A percentile compares a stretch with the other conserved stretches of the same genome.
These are phyloP conservation scores for Trichophyton benhamiae DNA, from an alignment of 2,329 filamentous ascomycete genomes.

Conservation along the genomic window DNA sequence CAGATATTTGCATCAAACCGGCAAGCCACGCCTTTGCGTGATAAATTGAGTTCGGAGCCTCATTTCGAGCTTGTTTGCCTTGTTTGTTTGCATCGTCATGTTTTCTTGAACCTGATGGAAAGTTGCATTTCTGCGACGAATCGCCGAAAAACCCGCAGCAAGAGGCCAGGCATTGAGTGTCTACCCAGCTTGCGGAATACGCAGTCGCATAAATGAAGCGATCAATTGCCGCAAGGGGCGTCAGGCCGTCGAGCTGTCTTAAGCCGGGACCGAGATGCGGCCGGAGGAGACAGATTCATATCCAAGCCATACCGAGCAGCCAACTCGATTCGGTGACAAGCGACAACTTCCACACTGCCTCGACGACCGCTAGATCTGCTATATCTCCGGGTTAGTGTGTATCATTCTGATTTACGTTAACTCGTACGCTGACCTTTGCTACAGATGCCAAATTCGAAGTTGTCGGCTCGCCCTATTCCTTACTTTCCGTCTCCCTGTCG, in stretches of 20 bases:
- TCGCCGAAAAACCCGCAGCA: background rate
- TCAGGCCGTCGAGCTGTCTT: slow-evolving; percentile 21
- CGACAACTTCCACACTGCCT: slow-evolving; percentile 27
- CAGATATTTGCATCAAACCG: background rate
- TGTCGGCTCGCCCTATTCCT: slow-evolving; percentile 78
- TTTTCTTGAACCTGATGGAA: background rate
- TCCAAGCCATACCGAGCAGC: slow-evolving; percentile 33
- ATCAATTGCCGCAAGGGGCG: slow-evolving; percentile 24
- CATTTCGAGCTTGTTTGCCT: slow-evolving; percentile 11
- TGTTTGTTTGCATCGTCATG: slow-evolving; percentile 9
- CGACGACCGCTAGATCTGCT: slow-evolving; percentile 27
- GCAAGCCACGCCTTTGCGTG: background rate
- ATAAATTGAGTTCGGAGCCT: background rate
- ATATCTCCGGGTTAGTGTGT: slow-evolving; percentile 30
- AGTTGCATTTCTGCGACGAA: background rate
- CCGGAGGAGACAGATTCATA: slow-evolving; percentile 30
- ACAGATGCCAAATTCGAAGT: slow-evolving; percentile 91
- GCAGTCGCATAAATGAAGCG: slow-evolving; percentile 23
- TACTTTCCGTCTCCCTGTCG: slow-evolving; percentile 84
- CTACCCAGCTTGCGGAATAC: slow-evolving; percentile 4
- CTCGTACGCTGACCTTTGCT: background rate
- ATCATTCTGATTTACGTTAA: background rate
- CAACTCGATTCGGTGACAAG: slow-evolving; percentile 24
- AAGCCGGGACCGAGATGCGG: background rate
- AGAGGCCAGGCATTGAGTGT: slow-evolving; percentile 2